Evolutionary conservation across 2,329 filamentous ascomycete genomes (phyloP).

Genomic region (Penicillium nordicum): DNA sequence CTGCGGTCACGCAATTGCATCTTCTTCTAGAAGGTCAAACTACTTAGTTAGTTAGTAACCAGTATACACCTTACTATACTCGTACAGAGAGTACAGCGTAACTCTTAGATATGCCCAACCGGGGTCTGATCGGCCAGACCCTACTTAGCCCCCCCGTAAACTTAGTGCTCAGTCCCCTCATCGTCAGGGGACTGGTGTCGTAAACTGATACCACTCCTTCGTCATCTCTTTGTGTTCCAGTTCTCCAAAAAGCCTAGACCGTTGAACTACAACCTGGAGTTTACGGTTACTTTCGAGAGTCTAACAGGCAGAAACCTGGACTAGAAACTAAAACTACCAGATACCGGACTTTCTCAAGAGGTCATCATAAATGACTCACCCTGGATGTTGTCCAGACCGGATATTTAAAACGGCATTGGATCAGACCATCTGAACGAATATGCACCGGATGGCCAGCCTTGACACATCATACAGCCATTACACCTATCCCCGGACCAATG

Average conservation of each 20-base stretch:
- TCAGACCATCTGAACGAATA: slow-evolving; percentile 7
- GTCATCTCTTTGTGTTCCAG: slow-evolving; percentile 1
- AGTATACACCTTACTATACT: background rate
- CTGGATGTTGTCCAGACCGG: background rate
- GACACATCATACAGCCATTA: slow-evolving; percentile 1
- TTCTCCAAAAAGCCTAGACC: background rate
- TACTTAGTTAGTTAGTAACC: background rate
- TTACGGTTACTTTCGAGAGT: background rate
- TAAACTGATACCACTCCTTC: background rate
- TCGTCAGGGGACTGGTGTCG: background rate
- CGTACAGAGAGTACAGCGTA: background rate
- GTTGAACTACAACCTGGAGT: background rate
- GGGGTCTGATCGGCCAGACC: slow-evolving; percentile 3
- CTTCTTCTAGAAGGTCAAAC: background rate
- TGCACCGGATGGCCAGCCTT: background rate
- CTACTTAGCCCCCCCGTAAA: slow-evolving; percentile 1
- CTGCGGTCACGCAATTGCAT: slow-evolving; percentile 4
- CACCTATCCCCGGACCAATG: background rate
- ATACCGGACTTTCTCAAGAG: background rate
- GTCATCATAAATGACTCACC: slow-evolving; percentile 5
- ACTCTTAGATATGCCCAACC: background rate
- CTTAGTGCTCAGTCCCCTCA: slow-evolving; percentile 7
- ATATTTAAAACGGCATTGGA: background rate
- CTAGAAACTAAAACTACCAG: background rate
- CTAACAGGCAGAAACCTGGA: background rate